Base-by-base conservation (phyloP, 306 rosid species). In the Dalbergia cochinchinensis region DNA sequence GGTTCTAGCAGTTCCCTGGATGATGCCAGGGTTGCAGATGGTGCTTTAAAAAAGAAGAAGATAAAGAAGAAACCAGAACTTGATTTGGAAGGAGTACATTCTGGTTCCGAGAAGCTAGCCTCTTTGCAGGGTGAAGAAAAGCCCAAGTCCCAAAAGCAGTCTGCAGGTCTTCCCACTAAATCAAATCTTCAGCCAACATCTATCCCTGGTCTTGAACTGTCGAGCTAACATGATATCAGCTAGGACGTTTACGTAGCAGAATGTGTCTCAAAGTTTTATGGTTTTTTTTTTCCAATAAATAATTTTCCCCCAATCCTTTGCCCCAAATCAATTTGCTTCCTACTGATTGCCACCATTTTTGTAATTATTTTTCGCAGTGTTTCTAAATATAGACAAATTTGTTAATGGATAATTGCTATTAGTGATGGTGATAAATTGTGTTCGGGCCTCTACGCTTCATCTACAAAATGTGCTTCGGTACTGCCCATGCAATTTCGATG, bases 1-100 rank as follows among this genome's bases (percentile, higher is more conserved):
- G 89, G 84, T 73, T 88, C 87, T 51, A 87, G 83, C 88, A 88
- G 78, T 81, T 80, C 90, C 53, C 51, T 66, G 48, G 97, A 93
- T 26, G 97, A 93, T 51, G 71, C 68, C 0, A 85, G 91, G 82
- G 82, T 78, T 54, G 91, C 83, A 11, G 95, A 94, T n/a, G 90
- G 87, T 47, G 83, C 78, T 7, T 15, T 88, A 76, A 74, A 82
- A 42, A 96, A 90, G 89, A 94, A 89, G 85, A 92, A 96, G 90
- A 83, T 78, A 39, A 96, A 90, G 89, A 89, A 94, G 83, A 96
- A 82, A 86, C 89, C 96, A 39, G 99, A 91, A 59, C 61, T 50
- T 37, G 98, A 93, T 76, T 80, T 78, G 65, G 94, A 91, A 15
- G 94, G 86, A 82, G 82, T 82, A 54, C 90, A 83, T 67, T 70